Base-by-base conservation (phyloP, 345 rosid genomes). In the Odontarrhena argentea region DNA sequence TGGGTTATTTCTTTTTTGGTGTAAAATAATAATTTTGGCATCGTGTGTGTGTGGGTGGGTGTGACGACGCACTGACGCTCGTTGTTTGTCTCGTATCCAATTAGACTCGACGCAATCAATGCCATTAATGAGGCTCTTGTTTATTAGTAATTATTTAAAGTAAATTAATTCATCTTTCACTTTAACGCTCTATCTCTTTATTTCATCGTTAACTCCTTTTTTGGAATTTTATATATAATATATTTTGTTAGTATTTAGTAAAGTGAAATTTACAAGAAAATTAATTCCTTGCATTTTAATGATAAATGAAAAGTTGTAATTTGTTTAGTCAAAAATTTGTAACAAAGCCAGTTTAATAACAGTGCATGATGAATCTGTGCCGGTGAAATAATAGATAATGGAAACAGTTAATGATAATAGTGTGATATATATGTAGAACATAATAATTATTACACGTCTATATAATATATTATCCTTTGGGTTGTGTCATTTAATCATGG, bases 21-120 rank as follows among this genome's bases (percentile, higher is more conserved):
- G 32, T 32, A 32, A 32, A 4, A 5, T 4, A 32, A 3, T 32
- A 3, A 32, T 32, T 32, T 32, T 32, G 36, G 6, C 36, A 32
- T 32, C 36, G 36, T 32, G 7, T 32, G 36, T 32, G 36, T 32
- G 36, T 32, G 36, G 4, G 36, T 32, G 36, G 4, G 32, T 28
- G 32, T 28, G 32, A 28, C 32, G 36, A 32, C 36, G 36, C 12
- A 22, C 59, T 32, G 7, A 32, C 32, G 32, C 8, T 32, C 57
- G 41, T 59, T 14, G 44, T 18, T 40, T 59, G 60, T 51, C 58
- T 59, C 37, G 37, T 68, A 61, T 44, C 68, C 74, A 68, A 70
- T 37, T 53, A 41, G 57, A 70, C 68, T 24, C 62, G 62, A 62
- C 74, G 68, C 74, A 70, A 70, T 70, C 68, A 62, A 61, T 61